Evolutionary conservation across 768 basidiomycete genomes (phyloP), one percentile per base, ranked within the genome.

Genomic region (Bullera alba): DNA sequence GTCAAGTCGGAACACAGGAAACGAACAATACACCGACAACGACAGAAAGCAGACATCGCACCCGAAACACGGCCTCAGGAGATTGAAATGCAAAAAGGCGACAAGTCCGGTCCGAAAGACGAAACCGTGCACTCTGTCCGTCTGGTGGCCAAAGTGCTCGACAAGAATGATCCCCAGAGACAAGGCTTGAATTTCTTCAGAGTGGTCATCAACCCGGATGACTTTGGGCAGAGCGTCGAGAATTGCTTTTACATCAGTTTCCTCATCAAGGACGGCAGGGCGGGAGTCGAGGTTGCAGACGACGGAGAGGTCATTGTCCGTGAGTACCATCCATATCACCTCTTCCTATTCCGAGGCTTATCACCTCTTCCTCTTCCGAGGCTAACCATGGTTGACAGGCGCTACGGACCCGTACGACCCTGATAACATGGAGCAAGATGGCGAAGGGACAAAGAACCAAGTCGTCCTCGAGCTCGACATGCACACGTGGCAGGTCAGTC

Each of bases 191-290:
- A 95, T 61, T 72, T 95, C 25, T 96, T 96, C 76, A 74, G 78
- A 53, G 86, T 96, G 64, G 78, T 96, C 46, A 77, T 95, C 56
- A 93, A 99, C 67, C 95, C 95, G 12, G 73, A 83, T 25, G 83
- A 86, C 61, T 99, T 88, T 65, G 85, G 84, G 0, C 93, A 99
- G 67, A 88, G 87, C 0, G 89, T 97, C 14, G 95, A 99, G 74
- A 99, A 99, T 69, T 76, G 93, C 21, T 97, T 99, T 70, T 91
- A 95, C 65, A 78, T 93, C 2, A 89, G 88, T 0, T 97, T 99
- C 75, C 78, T 95, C 54, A 86, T 95, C 39, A 80, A 86, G 26
- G 87, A 92, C 56, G 89, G 85, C 2, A 80, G 54, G 41, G 73
- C 65, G 0, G 63, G 63, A 8, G 60, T 74, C 17, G 46, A 53